Evolutionary conservation across 176 grass and related monocot species (phyloP), one percentile per base, ranked within the genome.

Genomic region (Phoenix dactylifera): DNA sequence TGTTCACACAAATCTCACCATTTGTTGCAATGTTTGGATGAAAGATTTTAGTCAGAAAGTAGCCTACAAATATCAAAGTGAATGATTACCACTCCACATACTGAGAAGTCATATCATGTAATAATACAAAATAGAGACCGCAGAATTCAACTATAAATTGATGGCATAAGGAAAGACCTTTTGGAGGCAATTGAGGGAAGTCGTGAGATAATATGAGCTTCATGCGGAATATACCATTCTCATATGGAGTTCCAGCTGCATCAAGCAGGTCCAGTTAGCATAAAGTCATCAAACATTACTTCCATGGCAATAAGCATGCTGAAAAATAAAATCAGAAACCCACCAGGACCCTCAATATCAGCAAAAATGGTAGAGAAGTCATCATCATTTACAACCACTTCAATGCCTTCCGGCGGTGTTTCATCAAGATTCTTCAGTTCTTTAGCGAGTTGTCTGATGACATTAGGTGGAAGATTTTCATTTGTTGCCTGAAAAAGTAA

Each of bases 1-100:
- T 97, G 67, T 91, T 97, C 20, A 97, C 84, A 85, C 92, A 91
- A 66, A 97, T 92, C 64, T 97, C 87, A 55, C 87, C 93, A 78
- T 78, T 78, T 55, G 76, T 82, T 72, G 93, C 83, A 71, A 97
- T 88, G 72, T 97, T 88, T 28, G 93, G 93, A 83, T 91, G 93
- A 63, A 97, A 97, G 73, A 91, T 97, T 77, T 97, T 97, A 6
- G 87, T 97, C 70, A 85, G 55, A 60, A 97, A 97, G 67, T 83
- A 92, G 24, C 87, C 93, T 97, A 65, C 62, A 72, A 53, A 79
- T 44, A 28, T n/a, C 18, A 29, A 63, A 67, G 16, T 48, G 25
- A 2, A 50, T 26, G 66, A 55, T 35, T 14, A 16, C 4, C 23
- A 63, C 28, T 6, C 28, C 28, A 30, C 28, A 30, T 4, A 30